Conservation (phyloP, 1,284 basidiomycete species). For the Hypsizygus ulmarius region DNA sequence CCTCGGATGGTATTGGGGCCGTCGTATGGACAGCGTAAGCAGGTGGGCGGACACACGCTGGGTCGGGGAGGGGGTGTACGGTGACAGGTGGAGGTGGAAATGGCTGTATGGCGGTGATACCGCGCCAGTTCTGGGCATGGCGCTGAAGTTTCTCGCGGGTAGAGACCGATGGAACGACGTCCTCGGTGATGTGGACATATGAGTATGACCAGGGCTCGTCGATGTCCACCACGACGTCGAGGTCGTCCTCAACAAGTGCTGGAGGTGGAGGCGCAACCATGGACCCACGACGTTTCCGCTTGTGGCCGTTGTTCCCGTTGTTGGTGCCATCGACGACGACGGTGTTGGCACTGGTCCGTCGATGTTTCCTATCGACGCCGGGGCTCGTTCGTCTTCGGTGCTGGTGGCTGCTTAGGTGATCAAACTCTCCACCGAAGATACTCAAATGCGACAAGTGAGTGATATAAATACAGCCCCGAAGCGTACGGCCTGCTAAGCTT, state of each 20-base stretch:
- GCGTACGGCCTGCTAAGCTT: too few species aligned
- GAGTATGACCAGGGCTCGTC: constrained; percentile 44
- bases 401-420: not conserved
- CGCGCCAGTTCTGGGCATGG: constrained; percentile 66
- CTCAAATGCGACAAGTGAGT: too few species aligned
- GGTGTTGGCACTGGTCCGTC: constrained; percentile 39
- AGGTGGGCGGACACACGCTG: constrained; percentile 41
- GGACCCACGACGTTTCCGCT: constrained; percentile 35
- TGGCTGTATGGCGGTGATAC: constrained; percentile 58
- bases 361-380: constrained; percentile 44
- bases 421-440: too few species aligned
- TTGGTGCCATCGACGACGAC: constrained; percentile 33
- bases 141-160: constrained; percentile 53
- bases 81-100: constrained; percentile 29
- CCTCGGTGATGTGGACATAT: constrained; percentile 47
- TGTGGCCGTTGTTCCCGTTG: not conserved
- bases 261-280: constrained; percentile 20
- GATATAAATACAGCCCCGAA: too few species aligned
- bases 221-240: constrained; percentile 34
- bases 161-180: constrained; percentile 50
- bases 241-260: constrained; percentile 39
- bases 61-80: constrained; percentile 30
- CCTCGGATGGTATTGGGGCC: constrained; percentile 43
- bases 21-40: constrained; percentile 51
- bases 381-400: constrained; percentile 37